A percentile compares a stretch with the other conserved stretches of the same genome.
Conservation (phyloP, 2,329 filamentous ascomycete genomes). For the Aspergillus sp. region DNA sequence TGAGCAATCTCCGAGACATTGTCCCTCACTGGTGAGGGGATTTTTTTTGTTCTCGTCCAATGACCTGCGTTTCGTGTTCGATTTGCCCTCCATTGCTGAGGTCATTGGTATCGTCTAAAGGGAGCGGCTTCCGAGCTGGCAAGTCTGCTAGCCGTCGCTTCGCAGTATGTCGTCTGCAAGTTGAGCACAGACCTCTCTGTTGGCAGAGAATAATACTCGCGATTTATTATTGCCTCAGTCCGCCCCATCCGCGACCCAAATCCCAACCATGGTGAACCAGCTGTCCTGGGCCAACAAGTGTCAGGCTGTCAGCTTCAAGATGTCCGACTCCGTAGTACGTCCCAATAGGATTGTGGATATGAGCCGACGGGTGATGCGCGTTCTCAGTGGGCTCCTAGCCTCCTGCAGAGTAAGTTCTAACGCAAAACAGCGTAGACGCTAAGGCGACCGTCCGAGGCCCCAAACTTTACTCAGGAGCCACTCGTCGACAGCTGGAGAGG, state of each 20-base stretch:
- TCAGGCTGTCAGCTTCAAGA: too few species aligned
- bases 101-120: neutral
- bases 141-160: too few species aligned
- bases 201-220: neutral
- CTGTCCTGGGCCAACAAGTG: neutral
- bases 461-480: neutral
- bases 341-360: conserved; percentile 8
- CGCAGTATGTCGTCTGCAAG: neutral
- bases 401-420: too few species aligned
- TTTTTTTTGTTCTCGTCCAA: neutral
- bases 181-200: conserved; percentile 1
- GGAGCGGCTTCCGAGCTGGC: too few species aligned
- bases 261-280: neutral
- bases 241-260: conserved; percentile 13
- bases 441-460: neutral
- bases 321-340: too few species aligned
- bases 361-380: conserved; percentile 12
- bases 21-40: neutral
- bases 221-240: conserved; percentile 7
- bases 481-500: too few species aligned
- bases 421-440: neutral
- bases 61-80: neutral
- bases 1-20: neutral
- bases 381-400: conserved; percentile 7
- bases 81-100: neutral